phyloP scores from a whole-genome alignment of 805 yeast genomes.

The Diddensiella caesifluorescens region DNA sequence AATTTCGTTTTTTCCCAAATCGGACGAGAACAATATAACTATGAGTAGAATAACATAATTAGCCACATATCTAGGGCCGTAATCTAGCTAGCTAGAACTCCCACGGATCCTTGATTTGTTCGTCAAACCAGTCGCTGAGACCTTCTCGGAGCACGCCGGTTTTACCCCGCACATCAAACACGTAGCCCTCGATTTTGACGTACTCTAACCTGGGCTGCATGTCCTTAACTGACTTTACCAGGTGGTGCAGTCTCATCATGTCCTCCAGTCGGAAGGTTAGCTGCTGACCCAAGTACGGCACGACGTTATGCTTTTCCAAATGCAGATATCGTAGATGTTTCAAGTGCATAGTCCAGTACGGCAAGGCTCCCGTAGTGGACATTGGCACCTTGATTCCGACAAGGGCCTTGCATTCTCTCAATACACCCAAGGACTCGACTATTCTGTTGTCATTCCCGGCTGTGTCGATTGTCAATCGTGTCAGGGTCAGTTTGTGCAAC shows the following conservation, averaged over 20 bases:
- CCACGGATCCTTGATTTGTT: conserved; percentile 4
- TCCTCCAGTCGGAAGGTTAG: conserved; percentile 15
- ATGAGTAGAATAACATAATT: no score
- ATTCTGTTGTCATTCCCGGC: background rate
- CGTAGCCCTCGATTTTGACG: conserved; percentile 13
- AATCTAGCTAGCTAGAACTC: no score
- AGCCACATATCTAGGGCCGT: no score
- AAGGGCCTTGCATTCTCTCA: background rate
- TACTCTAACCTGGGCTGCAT: conserved; percentile 9
- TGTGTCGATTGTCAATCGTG: background rate
- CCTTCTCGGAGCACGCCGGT: conserved; percentile 15
- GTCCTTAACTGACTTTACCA: conserved; percentile 6
- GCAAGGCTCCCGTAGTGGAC: background rate
- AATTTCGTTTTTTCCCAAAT: no score
- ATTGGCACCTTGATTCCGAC: background rate
- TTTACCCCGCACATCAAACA: conserved; percentile 12
- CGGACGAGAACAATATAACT: no score
- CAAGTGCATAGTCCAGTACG: conserved; percentile 8
- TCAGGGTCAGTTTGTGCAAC: no score
- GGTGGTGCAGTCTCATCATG: conserved; percentile 8
- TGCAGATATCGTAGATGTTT: conserved; percentile 52
- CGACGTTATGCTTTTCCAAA: conserved; percentile 54
- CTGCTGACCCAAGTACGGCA: conserved; percentile 15
- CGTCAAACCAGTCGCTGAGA: conserved; percentile 14
- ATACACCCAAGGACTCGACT: background rate